Conservation (phyloP, 805 yeast genomes). For the Lipomyces sp. region DNA sequence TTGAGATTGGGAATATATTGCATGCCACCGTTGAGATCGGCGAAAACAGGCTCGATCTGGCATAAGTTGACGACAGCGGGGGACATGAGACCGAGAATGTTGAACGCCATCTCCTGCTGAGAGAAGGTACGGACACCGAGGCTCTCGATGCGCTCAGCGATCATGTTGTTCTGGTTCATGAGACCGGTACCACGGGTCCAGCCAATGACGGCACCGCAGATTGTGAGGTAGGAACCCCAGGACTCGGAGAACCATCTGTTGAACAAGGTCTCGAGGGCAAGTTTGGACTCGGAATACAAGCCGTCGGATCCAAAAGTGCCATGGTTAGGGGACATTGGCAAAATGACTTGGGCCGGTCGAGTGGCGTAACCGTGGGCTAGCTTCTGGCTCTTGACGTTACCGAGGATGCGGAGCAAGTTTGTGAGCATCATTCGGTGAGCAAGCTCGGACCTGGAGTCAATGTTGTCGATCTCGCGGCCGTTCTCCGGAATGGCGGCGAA, state of each 20-base stretch:
- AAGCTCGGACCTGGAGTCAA: constrained; percentile 93
- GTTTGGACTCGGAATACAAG: constrained; percentile 95
- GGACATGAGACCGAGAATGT: constrained; percentile 89
- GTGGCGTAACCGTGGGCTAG: constrained; percentile 77
- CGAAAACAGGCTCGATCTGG: constrained; percentile 94
- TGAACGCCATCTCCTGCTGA: constrained; percentile 99
- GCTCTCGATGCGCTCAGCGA: constrained; percentile 96
- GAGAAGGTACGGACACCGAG: constrained; percentile 97
- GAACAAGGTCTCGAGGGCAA: constrained; percentile 92
- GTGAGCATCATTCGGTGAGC: constrained; percentile 99
- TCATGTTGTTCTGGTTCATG: constrained; percentile 95
- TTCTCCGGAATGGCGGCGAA: constrained; percentile 99
- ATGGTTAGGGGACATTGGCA: constrained; percentile 98
- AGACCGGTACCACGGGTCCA: constrained; percentile 99
- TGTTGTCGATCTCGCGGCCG: constrained; percentile 91
- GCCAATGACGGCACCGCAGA: constrained; percentile 98
- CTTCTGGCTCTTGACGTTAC: constrained; percentile 85
- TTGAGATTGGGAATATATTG: constrained; percentile 91
- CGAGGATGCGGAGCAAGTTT: constrained; percentile 88
- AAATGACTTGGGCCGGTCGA: constrained; percentile 96
- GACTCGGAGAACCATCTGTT: constrained; percentile 99
- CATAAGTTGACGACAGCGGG: constrained; percentile 84
- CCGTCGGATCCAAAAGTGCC: constrained; percentile 99
- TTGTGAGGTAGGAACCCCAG: constrained; percentile 91
- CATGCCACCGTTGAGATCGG: constrained; percentile 98